phyloP scores from a whole-genome alignment of 345 rosid genomes.

The Eucalyptus regnans region DNA sequence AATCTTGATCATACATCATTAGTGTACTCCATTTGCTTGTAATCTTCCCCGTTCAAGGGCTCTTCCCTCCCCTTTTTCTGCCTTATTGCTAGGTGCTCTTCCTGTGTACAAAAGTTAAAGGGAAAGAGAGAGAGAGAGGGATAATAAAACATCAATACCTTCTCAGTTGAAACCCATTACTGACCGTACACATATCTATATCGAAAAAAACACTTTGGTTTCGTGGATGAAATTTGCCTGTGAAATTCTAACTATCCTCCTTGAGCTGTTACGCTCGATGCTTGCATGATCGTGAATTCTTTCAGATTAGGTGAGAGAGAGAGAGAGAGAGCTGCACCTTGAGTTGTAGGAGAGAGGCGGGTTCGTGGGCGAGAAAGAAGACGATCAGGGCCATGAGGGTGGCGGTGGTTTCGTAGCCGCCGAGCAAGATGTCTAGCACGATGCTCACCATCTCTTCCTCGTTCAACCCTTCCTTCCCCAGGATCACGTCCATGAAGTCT shows the following conservation, averaged over 20 bases:
- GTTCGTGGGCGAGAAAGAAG: constrained; percentile 47
- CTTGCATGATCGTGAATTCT: too few relatives aligned
- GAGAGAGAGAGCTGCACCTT: constrained; percentile 18
- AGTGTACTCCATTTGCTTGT: constrained; percentile 72
- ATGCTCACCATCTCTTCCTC: constrained; percentile 56
- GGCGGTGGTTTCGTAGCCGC: constrained; percentile 75
- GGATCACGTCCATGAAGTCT: constrained; percentile 60
- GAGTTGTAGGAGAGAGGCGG: constrained; percentile 17
- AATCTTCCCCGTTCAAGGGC: constrained; percentile 49
- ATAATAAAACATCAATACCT: too few relatives aligned
- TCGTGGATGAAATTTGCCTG: too few relatives aligned
- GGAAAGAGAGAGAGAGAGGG: neutral
- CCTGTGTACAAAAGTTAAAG: constrained; percentile 11
- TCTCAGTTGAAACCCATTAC: too few relatives aligned
- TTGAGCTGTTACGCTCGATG: too few relatives aligned
- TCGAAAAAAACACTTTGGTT: too few relatives aligned
- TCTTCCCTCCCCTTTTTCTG: constrained; percentile 26
- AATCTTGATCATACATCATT: constrained; percentile 19
- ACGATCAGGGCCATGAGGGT: constrained; percentile 45
- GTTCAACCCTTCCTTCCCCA: constrained; percentile 28
- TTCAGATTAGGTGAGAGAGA: neutral
- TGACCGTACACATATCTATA: too few relatives aligned
- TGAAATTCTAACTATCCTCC: too few relatives aligned
- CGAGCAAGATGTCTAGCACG: constrained; percentile 65
- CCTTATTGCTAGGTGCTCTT: constrained; percentile 63